Evolutionary conservation across 169 alveolate species (phyloP).

Genomic region (Eimeria sp.): DNA sequence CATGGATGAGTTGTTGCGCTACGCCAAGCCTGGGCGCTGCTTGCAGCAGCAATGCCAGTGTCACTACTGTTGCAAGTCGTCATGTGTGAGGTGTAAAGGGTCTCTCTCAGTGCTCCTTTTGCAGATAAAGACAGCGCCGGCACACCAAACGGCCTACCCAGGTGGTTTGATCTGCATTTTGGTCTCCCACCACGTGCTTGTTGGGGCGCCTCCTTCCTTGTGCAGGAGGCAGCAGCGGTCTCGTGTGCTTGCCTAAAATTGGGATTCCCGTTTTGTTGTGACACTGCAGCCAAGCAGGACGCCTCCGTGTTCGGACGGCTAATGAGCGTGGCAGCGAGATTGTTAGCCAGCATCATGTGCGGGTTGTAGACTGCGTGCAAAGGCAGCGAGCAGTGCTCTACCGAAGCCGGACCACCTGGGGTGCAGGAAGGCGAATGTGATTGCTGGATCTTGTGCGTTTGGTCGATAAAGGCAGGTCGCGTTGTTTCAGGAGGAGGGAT

Average conservation of each 20-base stretch:
- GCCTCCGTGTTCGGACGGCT: not conserved
- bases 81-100: not conserved
- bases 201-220: not conserved
- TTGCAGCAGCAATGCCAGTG: not conserved
- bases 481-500: not conserved
- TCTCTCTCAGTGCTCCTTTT: not conserved
- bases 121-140: not conserved
- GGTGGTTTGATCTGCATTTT: not conserved
- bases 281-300: not conserved
- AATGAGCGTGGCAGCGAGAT: not conserved
- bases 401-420: not conserved
- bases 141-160: not conserved
- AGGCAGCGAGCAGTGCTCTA: not conserved
- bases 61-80: not conserved
- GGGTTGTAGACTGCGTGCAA: not conserved
- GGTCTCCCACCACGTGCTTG: not conserved
- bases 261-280: not conserved
- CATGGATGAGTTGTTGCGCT: not conserved
- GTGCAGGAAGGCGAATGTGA: not conserved
- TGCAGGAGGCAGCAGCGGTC: not conserved
- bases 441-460: not conserved
- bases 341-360: not conserved
- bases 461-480: not conserved
- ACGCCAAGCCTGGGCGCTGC: not conserved
- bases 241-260: not conserved